These are phyloP conservation scores for Penicillium sclerotigenum DNA, from an alignment of 2,329 filamentous ascomycete species.

Conservation along the genomic window DNA sequence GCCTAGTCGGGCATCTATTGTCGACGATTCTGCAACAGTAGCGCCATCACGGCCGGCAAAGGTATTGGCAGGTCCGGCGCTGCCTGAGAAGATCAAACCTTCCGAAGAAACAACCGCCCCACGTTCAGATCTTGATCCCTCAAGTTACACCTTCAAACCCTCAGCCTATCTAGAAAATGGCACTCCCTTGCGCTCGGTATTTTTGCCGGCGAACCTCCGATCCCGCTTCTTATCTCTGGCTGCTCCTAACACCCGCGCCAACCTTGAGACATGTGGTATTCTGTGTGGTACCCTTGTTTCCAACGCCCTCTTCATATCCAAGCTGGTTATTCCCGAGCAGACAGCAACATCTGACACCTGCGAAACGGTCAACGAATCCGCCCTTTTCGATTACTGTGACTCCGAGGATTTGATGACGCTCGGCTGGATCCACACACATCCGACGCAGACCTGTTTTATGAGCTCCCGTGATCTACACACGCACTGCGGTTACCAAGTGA, in stretches of 20 bases:
- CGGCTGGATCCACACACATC: conserved; percentile 98
- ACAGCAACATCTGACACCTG: conserved; percentile 88
- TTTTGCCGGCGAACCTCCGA: conserved; percentile 75
- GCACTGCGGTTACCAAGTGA: conserved; percentile 89
- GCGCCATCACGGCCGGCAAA: conserved; percentile 26
- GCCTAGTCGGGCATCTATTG: conserved; percentile 10
- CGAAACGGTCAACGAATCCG: conserved; percentile 83
- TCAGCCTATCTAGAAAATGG: conserved; percentile 89
- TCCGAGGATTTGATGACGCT: conserved; percentile 77
- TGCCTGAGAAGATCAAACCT: conserved; percentile 28
- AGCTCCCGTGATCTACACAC: conserved; percentile 91
- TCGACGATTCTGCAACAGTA: conserved; percentile 13
- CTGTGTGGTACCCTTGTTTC: conserved; percentile 86
- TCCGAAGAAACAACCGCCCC: conserved; percentile 12
- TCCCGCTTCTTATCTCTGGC: conserved; percentile 71
- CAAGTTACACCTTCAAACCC: conserved; percentile 74
- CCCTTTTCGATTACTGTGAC: conserved; percentile 86
- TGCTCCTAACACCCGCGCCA: conserved; percentile 69
- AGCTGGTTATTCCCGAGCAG: conserved; percentile 87
- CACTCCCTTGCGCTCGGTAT: conserved; percentile 78
- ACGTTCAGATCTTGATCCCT: conserved; percentile 35
- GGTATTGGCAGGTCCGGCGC: conserved; percentile 22
- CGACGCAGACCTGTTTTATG: conserved; percentile 96
- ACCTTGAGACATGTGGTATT: conserved; percentile 93
- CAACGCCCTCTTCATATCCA: conserved; percentile 88